These are phyloP conservation scores for Adansonia gregorii DNA, from an alignment of 441 rosid genomes.

Conservation along the genomic window DNA sequence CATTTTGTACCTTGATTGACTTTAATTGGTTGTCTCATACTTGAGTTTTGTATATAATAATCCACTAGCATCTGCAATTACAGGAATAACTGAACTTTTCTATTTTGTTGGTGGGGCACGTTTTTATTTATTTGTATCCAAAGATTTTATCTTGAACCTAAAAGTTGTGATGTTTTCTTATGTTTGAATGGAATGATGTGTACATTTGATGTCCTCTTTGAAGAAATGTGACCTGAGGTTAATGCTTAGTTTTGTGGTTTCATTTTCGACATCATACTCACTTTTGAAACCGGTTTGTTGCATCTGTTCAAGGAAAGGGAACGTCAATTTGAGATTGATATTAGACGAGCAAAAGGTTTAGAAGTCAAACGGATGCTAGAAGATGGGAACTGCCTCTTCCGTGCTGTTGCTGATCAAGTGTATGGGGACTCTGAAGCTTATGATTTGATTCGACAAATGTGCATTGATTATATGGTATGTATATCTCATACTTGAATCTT, in stretches of 20 bases:
- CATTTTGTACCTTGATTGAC: neutral
- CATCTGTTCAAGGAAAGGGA: constrained; percentile 76
- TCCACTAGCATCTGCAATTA: neutral
- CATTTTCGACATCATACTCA: neutral
- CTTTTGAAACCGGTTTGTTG: constrained; percentile 19
- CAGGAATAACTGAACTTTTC: neutral
- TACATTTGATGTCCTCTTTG: neutral
- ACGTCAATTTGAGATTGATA: constrained; percentile 82
- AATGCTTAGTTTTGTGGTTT: neutral
- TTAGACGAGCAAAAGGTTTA: constrained; percentile 71
- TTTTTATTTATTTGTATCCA: neutral
- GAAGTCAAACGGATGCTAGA: constrained; percentile 92
- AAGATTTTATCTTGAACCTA: neutral
- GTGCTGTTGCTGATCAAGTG: constrained; percentile 98
- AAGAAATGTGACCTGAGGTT: constrained; percentile 3
- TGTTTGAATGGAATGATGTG: constrained; percentile 12
- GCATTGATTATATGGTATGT: constrained; percentile 94
- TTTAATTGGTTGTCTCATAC: neutral
- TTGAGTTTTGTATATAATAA: neutral
- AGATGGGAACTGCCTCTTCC: constrained; percentile 98
- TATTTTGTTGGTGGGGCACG: neutral
- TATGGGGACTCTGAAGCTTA: constrained; percentile 87
- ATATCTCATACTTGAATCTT: constrained; percentile 6
- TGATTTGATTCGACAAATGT: constrained; percentile 81
- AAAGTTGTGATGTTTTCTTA: neutral